These are phyloP conservation scores for Starmerella khaoyaiensis DNA, from an alignment of 805 yeast genomes.

Conservation along the genomic window DNA sequence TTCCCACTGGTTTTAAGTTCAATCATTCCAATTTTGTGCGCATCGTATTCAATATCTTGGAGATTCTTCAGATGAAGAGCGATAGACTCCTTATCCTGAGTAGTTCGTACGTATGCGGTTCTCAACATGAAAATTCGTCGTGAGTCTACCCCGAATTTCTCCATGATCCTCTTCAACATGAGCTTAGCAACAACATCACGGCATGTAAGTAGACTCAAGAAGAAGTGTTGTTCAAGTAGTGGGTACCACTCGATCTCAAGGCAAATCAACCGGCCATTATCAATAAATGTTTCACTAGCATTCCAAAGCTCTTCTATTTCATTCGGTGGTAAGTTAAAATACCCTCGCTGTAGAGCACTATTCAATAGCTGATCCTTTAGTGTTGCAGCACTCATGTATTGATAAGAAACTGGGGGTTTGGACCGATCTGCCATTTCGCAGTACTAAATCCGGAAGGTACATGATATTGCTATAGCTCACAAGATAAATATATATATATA, in stretches of 20 bases:
- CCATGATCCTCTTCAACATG: conserved; percentile 49
- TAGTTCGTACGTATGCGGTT: conserved; percentile 45
- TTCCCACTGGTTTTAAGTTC: conserved; percentile 23
- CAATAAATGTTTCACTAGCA: conserved; percentile 32
- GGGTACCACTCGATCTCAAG: conserved; percentile 36
- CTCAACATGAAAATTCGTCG: conserved; percentile 45
- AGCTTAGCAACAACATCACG: conserved; percentile 61
- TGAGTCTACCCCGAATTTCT: conserved; percentile 46
- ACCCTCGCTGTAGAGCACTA: conserved; percentile 40
- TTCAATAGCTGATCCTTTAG: conserved; percentile 36
- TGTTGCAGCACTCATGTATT: background rate
- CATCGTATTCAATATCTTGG: conserved; percentile 17
- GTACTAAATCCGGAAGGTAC: too few relatives aligned
- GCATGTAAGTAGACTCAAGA: conserved; percentile 45
- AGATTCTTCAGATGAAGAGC: conserved; percentile 27
- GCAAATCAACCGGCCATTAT: conserved; percentile 17
- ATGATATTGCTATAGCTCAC: too few relatives aligned
- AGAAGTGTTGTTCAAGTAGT: conserved; percentile 60
- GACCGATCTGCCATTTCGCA: too few relatives aligned
- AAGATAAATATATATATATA: too few relatives aligned
- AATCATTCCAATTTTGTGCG: conserved; percentile 27
- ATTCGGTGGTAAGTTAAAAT: conserved; percentile 37
- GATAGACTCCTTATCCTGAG: conserved; percentile 33
- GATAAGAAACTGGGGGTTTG: too few relatives aligned
- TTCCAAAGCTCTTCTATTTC: conserved; percentile 33